Percentiles rank a stretch among this genome's conserved stretches.
Conservation (phyloP, 768 basidiomycete genomes). For the Porphyrellus cyaneotinctus region DNA sequence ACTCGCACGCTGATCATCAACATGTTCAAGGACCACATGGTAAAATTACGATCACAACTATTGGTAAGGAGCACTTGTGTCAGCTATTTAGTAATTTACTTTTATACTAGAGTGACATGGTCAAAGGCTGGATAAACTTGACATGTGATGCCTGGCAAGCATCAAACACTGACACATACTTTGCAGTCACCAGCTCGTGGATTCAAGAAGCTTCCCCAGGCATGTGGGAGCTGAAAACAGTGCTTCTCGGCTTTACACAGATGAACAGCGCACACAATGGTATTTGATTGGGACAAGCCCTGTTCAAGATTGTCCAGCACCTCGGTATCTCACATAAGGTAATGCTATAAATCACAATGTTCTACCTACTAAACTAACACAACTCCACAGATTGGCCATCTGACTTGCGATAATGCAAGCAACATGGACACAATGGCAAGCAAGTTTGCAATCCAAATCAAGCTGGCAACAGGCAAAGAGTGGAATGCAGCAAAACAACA, state of each 20-base stretch:
- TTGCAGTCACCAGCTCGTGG: neutral
- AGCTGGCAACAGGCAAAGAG: neutral
- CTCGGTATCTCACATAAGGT: constrained; percentile 32
- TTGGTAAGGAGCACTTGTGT: no score
- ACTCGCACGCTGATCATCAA: neutral
- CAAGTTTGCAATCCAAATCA: neutral
- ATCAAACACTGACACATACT: neutral
- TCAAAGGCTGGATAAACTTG: constrained; percentile 21
- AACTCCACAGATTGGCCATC: neutral
- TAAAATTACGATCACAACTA: neutral
- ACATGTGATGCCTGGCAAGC: constrained; percentile 2
- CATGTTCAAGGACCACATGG: neutral
- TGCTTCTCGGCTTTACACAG: constrained; percentile 33
- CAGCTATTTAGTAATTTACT: neutral
- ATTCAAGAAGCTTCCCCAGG: neutral
- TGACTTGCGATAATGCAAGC: neutral
- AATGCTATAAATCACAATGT: neutral
- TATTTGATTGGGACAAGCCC: constrained; percentile 31
- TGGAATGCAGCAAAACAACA: neutral
- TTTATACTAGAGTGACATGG: neutral
- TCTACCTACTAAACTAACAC: neutral
- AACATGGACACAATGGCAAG: neutral
- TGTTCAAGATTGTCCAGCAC: constrained; percentile 33
- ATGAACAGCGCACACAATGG: constrained; percentile 41
- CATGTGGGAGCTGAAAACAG: constrained; percentile 4